Conservation (phyloP, 345 rosid species). For the Balakata baccata region DNA sequence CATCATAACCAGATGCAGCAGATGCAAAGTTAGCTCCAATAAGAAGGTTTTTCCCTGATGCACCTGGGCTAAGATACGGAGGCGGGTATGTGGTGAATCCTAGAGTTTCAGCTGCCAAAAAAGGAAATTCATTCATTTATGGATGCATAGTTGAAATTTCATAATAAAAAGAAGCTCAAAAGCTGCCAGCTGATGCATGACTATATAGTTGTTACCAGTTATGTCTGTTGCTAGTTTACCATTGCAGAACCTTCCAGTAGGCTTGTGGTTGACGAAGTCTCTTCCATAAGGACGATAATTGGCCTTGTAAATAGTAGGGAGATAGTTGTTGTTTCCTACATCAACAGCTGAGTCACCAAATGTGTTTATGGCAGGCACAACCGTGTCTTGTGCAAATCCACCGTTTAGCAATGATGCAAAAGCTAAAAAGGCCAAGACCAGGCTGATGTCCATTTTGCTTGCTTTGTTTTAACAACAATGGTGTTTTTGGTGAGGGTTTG, state of each 20-base stretch:
- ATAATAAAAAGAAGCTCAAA: background rate
- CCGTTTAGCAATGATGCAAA: background rate
- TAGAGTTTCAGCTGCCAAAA: conserved; percentile 68
- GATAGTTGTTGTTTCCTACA: conserved; percentile 90
- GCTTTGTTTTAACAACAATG: background rate
- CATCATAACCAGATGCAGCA: conserved; percentile 90
- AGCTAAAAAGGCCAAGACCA: conserved; percentile 1
- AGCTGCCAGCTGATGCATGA: too few relatives aligned
- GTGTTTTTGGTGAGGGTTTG: background rate
- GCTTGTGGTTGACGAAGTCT: conserved; percentile 56
- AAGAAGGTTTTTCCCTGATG: conserved; percentile 85
- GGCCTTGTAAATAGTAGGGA: conserved; percentile 71
- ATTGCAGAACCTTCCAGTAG: conserved; percentile 93
- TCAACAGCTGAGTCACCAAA: conserved; percentile 92
- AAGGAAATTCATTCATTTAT: background rate
- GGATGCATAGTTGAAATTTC: too few relatives aligned
- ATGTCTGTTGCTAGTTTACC: conserved; percentile 89
- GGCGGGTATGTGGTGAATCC: conserved; percentile 76
- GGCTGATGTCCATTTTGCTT: conserved; percentile 12
- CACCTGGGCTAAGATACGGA: conserved; percentile 82
- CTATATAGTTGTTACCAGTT: conserved; percentile 44
- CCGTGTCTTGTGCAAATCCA: conserved; percentile 41
- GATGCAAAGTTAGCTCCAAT: conserved; percentile 94
- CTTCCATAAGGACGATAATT: conserved; percentile 92
- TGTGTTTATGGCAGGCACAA: conserved; percentile 67